A percentile compares a stretch with the other conserved stretches of the same genome.
Conservation (phyloP, 176 grass and related monocot species). For the Carex littledalei region DNA sequence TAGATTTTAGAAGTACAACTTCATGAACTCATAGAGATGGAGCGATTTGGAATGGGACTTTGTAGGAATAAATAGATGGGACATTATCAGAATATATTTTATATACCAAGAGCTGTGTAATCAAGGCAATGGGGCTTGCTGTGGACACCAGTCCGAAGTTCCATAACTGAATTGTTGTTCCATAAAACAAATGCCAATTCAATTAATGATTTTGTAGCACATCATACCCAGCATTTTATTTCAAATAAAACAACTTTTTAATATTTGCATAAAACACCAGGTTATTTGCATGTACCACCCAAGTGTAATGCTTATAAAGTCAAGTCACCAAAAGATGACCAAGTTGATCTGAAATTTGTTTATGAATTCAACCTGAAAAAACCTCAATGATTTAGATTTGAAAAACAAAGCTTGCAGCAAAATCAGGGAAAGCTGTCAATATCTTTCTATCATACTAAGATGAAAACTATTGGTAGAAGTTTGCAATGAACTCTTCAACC, state of each 20-base stretch:
- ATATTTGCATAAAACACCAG: background rate
- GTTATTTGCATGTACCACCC: background rate
- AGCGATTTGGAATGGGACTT: background rate
- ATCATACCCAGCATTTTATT: background rate
- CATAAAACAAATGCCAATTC: background rate
- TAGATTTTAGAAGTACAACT: background rate
- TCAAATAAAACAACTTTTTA: background rate
- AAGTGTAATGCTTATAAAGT: background rate
- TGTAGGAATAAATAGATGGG: background rate
- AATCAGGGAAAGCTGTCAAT: background rate
- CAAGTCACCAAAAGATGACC: background rate
- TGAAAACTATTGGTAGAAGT: background rate
- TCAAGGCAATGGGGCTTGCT: background rate
- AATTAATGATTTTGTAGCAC: background rate
- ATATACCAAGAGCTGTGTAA: background rate
- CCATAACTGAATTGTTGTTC: background rate
- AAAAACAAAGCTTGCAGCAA: background rate
- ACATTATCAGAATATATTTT: background rate
- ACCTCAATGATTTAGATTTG: background rate
- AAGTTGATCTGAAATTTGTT: background rate
- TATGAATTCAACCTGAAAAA: background rate
- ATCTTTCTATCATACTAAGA: constrained; percentile 1
- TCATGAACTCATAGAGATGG: background rate
- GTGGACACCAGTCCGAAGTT: background rate
- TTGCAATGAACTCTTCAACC: background rate